Evolutionary conservation across 768 basidiomycete species (phyloP).

Genomic region (Serpula lacrymans): DNA sequence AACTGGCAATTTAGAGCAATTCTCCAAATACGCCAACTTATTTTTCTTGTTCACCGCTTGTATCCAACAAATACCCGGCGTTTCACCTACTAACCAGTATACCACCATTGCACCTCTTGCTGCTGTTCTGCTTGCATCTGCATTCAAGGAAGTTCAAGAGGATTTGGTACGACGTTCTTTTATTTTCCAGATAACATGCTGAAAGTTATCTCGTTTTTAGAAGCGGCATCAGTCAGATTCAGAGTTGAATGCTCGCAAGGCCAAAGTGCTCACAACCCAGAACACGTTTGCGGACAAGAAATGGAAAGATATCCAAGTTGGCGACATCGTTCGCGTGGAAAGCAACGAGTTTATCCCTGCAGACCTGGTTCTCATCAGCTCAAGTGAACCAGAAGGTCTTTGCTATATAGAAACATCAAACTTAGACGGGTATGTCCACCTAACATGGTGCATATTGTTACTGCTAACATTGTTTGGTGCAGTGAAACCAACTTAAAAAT

Average conservation of each 20-base stretch:
- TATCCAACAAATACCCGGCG: slow-evolving; percentile 97
- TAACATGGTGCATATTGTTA: too few relatives aligned
- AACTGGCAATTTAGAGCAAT: slow-evolving; percentile 76
- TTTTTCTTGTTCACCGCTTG: slow-evolving; percentile 98
- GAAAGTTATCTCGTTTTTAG: slow-evolving; percentile 34
- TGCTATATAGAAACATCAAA: slow-evolving; percentile 99
- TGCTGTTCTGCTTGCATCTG: slow-evolving; percentile 87
- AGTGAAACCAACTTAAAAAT: slow-evolving; percentile 99
- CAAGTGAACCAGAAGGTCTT: slow-evolving; percentile 94
- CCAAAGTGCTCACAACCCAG: slow-evolving; percentile 68
- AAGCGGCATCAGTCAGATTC: slow-evolving; percentile 97
- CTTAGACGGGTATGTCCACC: slow-evolving; percentile 78
- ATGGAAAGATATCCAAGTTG: slow-evolving; percentile 89
- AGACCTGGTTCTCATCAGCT: slow-evolving; percentile 82
- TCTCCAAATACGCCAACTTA: slow-evolving; percentile 96
- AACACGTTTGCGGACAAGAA: slow-evolving; percentile 68
- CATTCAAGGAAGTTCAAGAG: slow-evolving; percentile 94
- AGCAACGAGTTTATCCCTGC: slow-evolving; percentile 95
- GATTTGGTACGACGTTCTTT: slow-evolving; percentile 62
- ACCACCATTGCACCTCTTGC: slow-evolving; percentile 93
- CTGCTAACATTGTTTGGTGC: too few relatives aligned
- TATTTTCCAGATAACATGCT: background rate
- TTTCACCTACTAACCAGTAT: slow-evolving; percentile 93
- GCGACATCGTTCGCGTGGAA: slow-evolving; percentile 89
- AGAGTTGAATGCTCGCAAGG: slow-evolving; percentile 80